Conservation (phyloP, 352 stramenopile genomes). For the Pythium coloratum region DNA sequence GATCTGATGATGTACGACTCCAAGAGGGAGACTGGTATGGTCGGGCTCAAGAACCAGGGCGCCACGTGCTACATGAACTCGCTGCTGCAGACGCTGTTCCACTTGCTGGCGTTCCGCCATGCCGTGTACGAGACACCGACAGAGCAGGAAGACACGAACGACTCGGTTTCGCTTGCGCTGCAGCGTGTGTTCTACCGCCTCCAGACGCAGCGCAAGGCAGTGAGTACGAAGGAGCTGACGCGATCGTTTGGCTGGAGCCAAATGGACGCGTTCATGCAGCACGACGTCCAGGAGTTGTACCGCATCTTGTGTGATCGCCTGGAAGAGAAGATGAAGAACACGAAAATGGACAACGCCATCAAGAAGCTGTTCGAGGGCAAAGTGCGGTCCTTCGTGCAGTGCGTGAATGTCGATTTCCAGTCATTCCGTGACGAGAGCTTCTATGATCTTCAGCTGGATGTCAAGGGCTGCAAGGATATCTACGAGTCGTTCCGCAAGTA, state of each 20-base stretch:
- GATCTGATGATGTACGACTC: constrained; percentile 64
- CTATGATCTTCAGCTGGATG: constrained; percentile 92
- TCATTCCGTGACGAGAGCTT: constrained; percentile 90
- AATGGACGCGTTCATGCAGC: constrained; percentile 92
- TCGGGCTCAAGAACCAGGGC: constrained; percentile 88
- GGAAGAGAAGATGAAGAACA: constrained; percentile 93
- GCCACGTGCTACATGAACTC: constrained; percentile 95
- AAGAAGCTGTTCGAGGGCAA: constrained; percentile 89
- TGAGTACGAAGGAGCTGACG: constrained; percentile 93
- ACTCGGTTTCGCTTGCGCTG: constrained; percentile 80
- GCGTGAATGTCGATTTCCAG: constrained; percentile 89
- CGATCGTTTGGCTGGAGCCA: constrained; percentile 92
- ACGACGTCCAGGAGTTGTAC: constrained; percentile 92
- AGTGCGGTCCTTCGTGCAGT: constrained; percentile 90
- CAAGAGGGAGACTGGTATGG: constrained; percentile 84
- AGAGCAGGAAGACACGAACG: constrained; percentile 74
- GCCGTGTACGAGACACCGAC: constrained; percentile 85
- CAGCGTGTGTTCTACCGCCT: constrained; percentile 87
- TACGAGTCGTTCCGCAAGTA: constrained; percentile 92
- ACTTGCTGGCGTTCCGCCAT: constrained; percentile 82
- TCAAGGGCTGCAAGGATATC: constrained; percentile 90
- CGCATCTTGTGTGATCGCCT: constrained; percentile 91
- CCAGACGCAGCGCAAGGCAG: constrained; percentile 67
- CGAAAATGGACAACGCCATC: constrained; percentile 75
- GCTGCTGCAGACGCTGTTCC: constrained; percentile 91